Base-by-base conservation (phyloP, 805 yeast species). In the Kluyveromyces starmeri region DNA sequence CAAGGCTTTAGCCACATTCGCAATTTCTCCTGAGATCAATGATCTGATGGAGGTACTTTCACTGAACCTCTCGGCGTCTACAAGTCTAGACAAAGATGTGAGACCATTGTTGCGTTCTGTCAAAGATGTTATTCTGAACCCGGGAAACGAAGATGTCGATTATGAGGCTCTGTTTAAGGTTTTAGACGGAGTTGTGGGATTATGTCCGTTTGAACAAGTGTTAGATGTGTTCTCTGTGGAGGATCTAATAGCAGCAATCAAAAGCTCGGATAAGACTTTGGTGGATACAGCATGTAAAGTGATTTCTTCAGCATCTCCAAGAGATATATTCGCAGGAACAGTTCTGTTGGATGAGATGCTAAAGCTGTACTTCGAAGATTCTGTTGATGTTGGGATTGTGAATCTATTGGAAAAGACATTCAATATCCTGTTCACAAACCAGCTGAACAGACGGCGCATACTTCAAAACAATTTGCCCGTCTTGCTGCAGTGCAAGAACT, bases 291-390 rank as follows among this genome's bases (percentile, higher is more conserved):
- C 55, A 5, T 51, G 56, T 32, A 46, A 44, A 23, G 48, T 55
- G 7, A 41, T 56, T n/a, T 37, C 42, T 8, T 36, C 36, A 11
- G 53, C 59, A 3, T 40, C 44, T 25, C 60, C 60, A 14, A 47
- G 43, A 36, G 51, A 50, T 6, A 30, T 46, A 7, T 44, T 53
- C 32, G 47, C 54, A 4, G 28, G 42, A 14, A 41, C 47, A 7
- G 40, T 29, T 12, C 25, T 52, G 3, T 32, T 48, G 13, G 57
- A 48, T 28, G 40, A 50, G 3, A 21, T 53, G 4, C 20, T 56
- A 23, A 33, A 33, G 10, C 23, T 48, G 13, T 45, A 42, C 24
- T 56, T 53, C 34, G 42, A 47, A 27, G 27, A 35, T n/a, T 18
- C 40, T 1, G 47, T 52, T 2, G 46, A 41, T 17, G 35, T 53